A percentile compares a stretch with the other conserved stretches of the same genome.
These are phyloP conservation scores for Xylaria cubensis DNA, from an alignment of 495 filamentous ascomycete genomes.

Conservation along the genomic window DNA sequence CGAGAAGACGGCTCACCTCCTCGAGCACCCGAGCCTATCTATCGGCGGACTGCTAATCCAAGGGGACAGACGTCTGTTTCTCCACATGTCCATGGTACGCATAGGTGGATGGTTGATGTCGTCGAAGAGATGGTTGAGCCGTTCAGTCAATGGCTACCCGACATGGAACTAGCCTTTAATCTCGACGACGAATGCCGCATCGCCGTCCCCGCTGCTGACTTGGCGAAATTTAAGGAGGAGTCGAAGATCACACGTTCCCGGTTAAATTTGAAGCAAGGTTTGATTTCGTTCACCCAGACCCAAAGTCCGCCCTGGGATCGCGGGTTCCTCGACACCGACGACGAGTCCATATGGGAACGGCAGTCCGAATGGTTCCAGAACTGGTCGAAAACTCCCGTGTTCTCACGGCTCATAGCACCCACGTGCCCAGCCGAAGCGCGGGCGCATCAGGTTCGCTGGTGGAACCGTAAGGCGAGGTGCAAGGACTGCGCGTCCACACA, in stretches of 20 bases:
- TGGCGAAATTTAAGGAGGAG: slow-evolving; percentile 41
- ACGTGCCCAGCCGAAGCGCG: slow-evolving; percentile 64
- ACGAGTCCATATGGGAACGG: slow-evolving; percentile 36
- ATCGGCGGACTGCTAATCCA: slow-evolving; percentile 52
- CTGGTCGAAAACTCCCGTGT: slow-evolving; percentile 43
- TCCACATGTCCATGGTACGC: slow-evolving; percentile 38
- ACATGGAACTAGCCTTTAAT: slow-evolving; percentile 86
- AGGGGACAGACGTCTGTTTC: slow-evolving; percentile 52
- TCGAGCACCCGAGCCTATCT: slow-evolving; percentile 37
- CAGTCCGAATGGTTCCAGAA: slow-evolving; percentile 35
- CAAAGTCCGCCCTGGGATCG: slow-evolving; percentile 34
- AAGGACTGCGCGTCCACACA: slow-evolving; percentile 67
- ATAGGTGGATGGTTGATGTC: slow-evolving; percentile 60
- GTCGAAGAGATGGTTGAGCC: slow-evolving; percentile 71
- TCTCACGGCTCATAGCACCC: slow-evolving; percentile 57
- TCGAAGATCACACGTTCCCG: slow-evolving; percentile 40
- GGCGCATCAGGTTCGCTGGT: slow-evolving; percentile 56
- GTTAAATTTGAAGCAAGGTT: slow-evolving; percentile 36
- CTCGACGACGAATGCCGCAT: slow-evolving; percentile 78
- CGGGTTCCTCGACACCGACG: slow-evolving; percentile 30
- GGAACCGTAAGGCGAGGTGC: slow-evolving; percentile 64
- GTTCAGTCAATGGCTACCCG: slow-evolving; percentile 73
- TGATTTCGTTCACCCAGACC: slow-evolving; percentile 40
- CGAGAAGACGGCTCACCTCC: slow-evolving; percentile 39
- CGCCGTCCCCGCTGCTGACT: slow-evolving; percentile 68